Evolutionary conservation across 441 rosid species (phyloP), one percentile per base, ranked within the genome.

Genomic region (Gossypium aridum): DNA sequence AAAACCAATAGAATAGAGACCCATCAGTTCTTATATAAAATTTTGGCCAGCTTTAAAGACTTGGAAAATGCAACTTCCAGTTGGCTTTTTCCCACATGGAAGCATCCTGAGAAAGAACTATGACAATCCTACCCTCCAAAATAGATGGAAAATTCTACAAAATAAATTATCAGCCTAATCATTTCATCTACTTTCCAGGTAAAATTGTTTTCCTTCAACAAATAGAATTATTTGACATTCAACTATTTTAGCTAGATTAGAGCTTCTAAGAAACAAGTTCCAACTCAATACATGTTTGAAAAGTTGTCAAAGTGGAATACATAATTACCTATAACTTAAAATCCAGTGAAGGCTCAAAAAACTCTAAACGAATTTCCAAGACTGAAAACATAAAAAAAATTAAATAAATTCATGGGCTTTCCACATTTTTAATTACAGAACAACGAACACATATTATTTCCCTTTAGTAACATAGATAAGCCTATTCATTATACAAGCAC

Each of bases 401-500:
- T 47, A 6, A 22, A 67, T 13, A 25, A 45, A 22, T 64, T 31
- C 56, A 47, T 14, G 37, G 37, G 9, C 2, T 3, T 26, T n/a
- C 23, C 31, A 70, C 31, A 70, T 19, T 69, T 51, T 53, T 51
- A 69, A 26, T 51, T 51, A 69, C 60, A 68, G 23, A 69, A 26
- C 13, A 43, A 66, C 20, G 10, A 43, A 20, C 17, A 19, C n/a
- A 0, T 8, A 64, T 39, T 39, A 65, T 12, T 66, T 45, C 19
- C 56, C 71, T 45, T 39, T 64, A n/a, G 60, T 37, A 70, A 53
- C 61, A 26, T 2, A 53, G 60, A 51, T 51, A n/a, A 70, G 61
- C 47, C 26, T 53, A 53, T 70, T 70, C 47, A 70, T 70, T 53
- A 53, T 8, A 17, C 17, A 2, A 26, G 61, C 45, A 70, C 47